Base-by-base conservation (phyloP, 73 alveolate genomes). In the Loxodes magnus region DNA sequence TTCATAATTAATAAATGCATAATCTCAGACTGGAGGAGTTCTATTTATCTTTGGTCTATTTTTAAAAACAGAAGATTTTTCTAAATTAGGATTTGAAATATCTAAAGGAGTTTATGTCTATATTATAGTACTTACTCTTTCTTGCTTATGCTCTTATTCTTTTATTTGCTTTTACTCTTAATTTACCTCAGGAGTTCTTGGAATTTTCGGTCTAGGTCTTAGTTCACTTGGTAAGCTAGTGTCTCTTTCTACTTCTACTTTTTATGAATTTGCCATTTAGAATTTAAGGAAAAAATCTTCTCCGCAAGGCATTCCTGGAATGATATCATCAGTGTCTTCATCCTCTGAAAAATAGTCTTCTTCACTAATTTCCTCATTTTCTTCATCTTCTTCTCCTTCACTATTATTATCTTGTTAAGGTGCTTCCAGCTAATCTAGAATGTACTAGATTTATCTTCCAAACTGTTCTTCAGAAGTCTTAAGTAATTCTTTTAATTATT, bases 331-430 rank as follows among this genome's bases (percentile, higher is more conserved):
- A 55, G 56, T 76, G 31, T 79, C 87, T 17, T 79, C 94, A 39
- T 80, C 94, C 37, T 80, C 82, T 67, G 31, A 90, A 74, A 67
- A 82, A 82, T 43, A 87, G 48, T 22, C 91, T 74, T 7, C 97
- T 5, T 44, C 36, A 4, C 49, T 64, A 16, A 49, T 95, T 44
- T 86, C 92, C 27, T 79, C 71, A 31, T 69, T 92, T 49, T 57
- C 90, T 4, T 61, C 84, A 27, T 84, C 88, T 31, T 67, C 88
- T n/a, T 73, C 82, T 19, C 64, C 74, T 34, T 84, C 92, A 20
- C 50, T 85, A 38, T 75, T 80, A 35, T 69, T 71, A 14, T 56
- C 87, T 23, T 70, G 71, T 3, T 65, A 63, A 29, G 46, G 71
- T 15, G 58, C 79, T 35, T 69, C 83, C 26, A 84, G 54, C 51